phyloP scores from a whole-genome alignment of 108 stramenopile genomes.

The Skeletonema marinoi region DNA sequence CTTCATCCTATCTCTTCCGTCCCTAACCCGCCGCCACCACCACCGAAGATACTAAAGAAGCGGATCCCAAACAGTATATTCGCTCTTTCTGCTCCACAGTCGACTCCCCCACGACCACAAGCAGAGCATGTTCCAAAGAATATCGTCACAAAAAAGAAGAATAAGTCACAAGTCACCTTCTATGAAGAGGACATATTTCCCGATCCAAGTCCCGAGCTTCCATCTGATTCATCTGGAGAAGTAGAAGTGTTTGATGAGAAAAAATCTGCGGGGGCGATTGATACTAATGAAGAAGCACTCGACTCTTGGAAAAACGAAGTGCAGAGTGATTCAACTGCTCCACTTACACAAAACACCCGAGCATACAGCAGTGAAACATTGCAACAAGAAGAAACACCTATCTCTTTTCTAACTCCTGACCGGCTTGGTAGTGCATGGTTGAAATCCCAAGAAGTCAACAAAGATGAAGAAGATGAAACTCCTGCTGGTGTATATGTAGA shows the following conservation, averaged over 20 bases:
- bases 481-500: slow-evolving; percentile 13
- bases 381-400: slow-evolving; percentile 66
- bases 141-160: neutral
- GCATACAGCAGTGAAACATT: slow-evolving; percentile 14
- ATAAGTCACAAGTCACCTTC: neutral
- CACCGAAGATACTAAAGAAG: neutral
- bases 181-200: neutral
- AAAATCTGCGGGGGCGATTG: neutral
- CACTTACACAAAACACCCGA: too few relatives aligned
- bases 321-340: slow-evolving; percentile 9
- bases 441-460: slow-evolving; percentile 20
- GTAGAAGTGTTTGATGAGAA: slow-evolving; percentile 39
- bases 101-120: neutral
- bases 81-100: neutral
- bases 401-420: slow-evolving; percentile 48
- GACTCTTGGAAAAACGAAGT: slow-evolving; percentile 36
- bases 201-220: neutral
- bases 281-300: neutral
- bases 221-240: slow-evolving; percentile 12
- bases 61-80: neutral
- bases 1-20: neutral
- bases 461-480: slow-evolving; percentile 19
- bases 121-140: neutral
- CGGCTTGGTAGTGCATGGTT: slow-evolving; percentile 22
- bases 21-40: neutral